phyloP scores from a whole-genome alignment of 805 yeast species.

The Saccharomycopsis javanensis region DNA sequence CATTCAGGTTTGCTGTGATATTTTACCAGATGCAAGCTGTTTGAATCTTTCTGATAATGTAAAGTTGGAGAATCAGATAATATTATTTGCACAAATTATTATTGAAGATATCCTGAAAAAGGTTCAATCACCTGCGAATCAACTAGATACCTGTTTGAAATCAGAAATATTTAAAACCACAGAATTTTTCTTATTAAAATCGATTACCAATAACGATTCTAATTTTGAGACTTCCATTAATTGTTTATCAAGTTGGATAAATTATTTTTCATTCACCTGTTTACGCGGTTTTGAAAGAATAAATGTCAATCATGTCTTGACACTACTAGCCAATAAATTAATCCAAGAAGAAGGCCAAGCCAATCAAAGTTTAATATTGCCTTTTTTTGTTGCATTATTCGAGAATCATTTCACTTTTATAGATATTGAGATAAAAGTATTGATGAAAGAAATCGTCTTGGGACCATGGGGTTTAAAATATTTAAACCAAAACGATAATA shows the following conservation, averaged over 20 bases:
- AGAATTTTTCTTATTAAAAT: conserved; percentile 20
- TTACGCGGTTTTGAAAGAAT: neutral
- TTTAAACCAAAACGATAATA: neutral
- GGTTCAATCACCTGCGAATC: neutral
- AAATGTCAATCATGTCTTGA: neutral
- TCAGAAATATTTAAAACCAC: conserved; percentile 28
- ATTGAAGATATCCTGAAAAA: conserved; percentile 42
- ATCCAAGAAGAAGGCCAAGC: neutral
- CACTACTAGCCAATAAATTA: neutral
- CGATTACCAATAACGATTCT: conserved; percentile 6
- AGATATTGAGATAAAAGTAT: neutral
- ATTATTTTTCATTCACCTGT: neutral
- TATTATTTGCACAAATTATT: conserved; percentile 35
- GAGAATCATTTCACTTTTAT: neutral
- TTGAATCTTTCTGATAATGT: neutral
- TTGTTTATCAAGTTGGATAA: neutral
- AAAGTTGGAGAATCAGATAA: neutral
- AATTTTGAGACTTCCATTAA: neutral
- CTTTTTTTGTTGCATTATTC: neutral
- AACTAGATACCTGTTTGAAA: conserved; percentile 33
- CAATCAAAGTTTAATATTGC: neutral
- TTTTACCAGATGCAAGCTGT: neutral
- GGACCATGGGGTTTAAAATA: neutral
- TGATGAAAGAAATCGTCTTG: neutral
- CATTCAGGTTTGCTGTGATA: conserved; percentile 10